phyloP scores from a whole-genome alignment of 192 early-diverging fungal species.

The Geranomyces michiganensis region DNA sequence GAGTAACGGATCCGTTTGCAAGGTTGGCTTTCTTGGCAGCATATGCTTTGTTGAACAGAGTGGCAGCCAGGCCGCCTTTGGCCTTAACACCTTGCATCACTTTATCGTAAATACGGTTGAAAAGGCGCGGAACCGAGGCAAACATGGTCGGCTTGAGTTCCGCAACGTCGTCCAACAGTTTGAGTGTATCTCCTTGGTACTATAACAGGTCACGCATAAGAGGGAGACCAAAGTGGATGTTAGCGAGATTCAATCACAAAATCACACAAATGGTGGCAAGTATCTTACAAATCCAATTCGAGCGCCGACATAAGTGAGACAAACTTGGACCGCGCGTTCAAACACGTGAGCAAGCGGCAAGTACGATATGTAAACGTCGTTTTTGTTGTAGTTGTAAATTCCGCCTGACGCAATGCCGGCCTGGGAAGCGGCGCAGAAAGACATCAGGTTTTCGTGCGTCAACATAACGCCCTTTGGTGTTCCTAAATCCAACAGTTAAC shows the following conservation, averaged over 20 bases:
- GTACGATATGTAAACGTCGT: constrained; percentile 80
- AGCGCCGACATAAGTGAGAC: constrained; percentile 60
- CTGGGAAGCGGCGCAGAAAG: constrained; percentile 14
- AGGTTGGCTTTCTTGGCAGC: constrained; percentile 44
- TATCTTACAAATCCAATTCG: constrained; percentile 74
- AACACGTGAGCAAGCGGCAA: constrained; percentile 91
- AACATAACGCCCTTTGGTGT: constrained; percentile 24
- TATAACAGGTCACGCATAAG: constrained; percentile 71
- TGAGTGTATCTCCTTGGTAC: constrained; percentile 69
- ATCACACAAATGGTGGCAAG: constrained; percentile 69
- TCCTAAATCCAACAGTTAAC: no score
- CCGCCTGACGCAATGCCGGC: constrained; percentile 10
- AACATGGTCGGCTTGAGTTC: constrained; percentile 83
- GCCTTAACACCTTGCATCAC: constrained; percentile 50
- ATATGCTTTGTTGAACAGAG: constrained; percentile 64
- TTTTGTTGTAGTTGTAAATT: constrained; percentile 24
- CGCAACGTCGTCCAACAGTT: constrained; percentile 83
- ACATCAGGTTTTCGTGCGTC: constrained; percentile 20
- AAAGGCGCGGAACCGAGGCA: constrained; percentile 81
- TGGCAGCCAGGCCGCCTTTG: constrained; percentile 29
- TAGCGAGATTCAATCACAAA: constrained; percentile 53
- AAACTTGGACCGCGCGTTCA: constrained; percentile 56
- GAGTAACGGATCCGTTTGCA: not conserved
- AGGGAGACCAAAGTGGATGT: constrained; percentile 51
- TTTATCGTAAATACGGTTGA: constrained; percentile 87